These are phyloP conservation scores for Stropharia rugosoannulata DNA, from an alignment of 768 basidiomycete genomes.

Conservation along the genomic window DNA sequence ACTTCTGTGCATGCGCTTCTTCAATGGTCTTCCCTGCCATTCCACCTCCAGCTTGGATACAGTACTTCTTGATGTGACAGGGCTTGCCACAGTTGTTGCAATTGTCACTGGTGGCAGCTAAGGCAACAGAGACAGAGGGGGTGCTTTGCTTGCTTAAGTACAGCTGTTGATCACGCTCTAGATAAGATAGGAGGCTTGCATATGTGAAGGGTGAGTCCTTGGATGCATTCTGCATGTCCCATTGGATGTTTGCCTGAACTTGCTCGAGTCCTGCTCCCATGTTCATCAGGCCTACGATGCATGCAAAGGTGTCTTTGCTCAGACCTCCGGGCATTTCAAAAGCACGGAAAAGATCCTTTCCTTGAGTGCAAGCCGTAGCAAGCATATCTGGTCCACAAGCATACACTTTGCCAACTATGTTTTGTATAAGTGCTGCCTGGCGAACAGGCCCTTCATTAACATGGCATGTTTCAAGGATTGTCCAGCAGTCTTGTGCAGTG, in stretches of 20 bases:
- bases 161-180: background rate
- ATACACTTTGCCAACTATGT: background rate
- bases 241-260: background rate
- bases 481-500: background rate
- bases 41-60: slow-evolving; percentile 20
- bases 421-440: background rate
- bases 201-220: slow-evolving; percentile 7
- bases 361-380: background rate
- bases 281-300: background rate
- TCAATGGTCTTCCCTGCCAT: slow-evolving; percentile 25
- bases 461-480: background rate
- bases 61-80: slow-evolving; percentile 16
- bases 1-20: slow-evolving; percentile 9
- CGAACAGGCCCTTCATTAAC: background rate
- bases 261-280: slow-evolving; percentile 3
- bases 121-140: background rate
- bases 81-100: too few species aligned
- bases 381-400: background rate
- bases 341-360: background rate
- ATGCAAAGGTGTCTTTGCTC: too few species aligned
- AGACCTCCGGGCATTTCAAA: slow-evolving; percentile 1
- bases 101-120: background rate
- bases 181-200: slow-evolving; percentile 4
- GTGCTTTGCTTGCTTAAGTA: background rate
- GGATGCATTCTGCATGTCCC: background rate